phyloP scores from a whole-genome alignment of 1,284 basidiomycete genomes.

The Melanopsichium pennsylvanicum region DNA sequence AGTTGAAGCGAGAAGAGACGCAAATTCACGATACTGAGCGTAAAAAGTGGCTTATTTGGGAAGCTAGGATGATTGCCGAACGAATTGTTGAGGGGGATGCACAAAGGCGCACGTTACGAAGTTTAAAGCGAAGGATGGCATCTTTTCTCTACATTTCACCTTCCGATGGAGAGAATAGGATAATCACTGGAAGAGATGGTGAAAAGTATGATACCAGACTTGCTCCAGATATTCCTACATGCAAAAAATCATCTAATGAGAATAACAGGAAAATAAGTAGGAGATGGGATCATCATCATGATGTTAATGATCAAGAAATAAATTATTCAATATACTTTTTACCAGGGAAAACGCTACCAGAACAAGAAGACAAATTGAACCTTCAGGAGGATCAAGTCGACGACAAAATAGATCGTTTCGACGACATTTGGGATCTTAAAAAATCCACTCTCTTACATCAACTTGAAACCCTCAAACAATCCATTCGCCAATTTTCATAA shows the following conservation, averaged over 20 bases:
- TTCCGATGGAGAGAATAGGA: not conserved
- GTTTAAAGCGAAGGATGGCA: conserved; percentile 28
- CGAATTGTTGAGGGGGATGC: conserved; percentile 11
- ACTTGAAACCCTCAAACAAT: too few species aligned
- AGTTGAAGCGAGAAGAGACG: too few species aligned
- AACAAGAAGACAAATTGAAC: conserved; percentile 39
- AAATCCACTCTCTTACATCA: not conserved
- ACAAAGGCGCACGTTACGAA: conserved; percentile 16
- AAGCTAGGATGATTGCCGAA: conserved; percentile 23
- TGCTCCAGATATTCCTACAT: conserved; percentile 10
- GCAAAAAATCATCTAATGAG: too few species aligned
- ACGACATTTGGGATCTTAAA: conserved; percentile 13
- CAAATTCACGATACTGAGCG: not conserved
- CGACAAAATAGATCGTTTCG: conserved; percentile 25
- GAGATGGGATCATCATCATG: too few species aligned
- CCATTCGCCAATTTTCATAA: too few species aligned
- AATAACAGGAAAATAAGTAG: not conserved
- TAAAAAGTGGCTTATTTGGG: conserved; percentile 4
- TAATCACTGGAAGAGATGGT: not conserved
- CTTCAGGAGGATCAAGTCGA: conserved; percentile 38
- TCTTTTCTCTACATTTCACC: conserved; percentile 28
- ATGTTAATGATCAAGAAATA: too few species aligned
- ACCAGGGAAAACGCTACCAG: conserved; percentile 19
- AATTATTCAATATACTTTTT: conserved; percentile 28
- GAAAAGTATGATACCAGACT: too few species aligned